Evolutionary conservation across 78 protist species (phyloP).

Genomic region (Trichosphaerium sp.): DNA sequence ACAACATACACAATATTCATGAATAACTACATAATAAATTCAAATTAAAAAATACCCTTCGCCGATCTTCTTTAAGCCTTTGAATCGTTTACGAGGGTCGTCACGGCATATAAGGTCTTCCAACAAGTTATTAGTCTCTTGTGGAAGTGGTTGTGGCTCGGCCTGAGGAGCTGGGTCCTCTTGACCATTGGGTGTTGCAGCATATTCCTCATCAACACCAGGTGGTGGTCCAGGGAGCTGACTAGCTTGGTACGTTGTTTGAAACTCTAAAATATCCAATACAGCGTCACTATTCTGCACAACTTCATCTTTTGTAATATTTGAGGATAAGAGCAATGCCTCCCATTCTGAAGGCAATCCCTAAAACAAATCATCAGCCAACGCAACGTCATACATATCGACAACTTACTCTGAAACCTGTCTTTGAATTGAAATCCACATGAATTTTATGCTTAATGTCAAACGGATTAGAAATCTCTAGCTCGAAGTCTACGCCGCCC

Average conservation of each 20-base stretch:
- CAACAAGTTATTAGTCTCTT: constrained; percentile 32
- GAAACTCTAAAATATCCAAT: constrained; percentile 40
- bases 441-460: no score
- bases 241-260: constrained; percentile 21
- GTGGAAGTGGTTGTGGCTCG: constrained; percentile 1
- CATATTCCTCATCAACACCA: neutral
- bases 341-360: no score
- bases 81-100: constrained; percentile 47
- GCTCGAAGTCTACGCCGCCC: constrained; percentile 5
- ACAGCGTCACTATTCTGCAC: constrained; percentile 48
- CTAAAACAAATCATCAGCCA: no score
- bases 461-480: no score
- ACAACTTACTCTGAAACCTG: no score
- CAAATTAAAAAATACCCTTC: constrained; percentile 37
- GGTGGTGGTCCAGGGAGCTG: neutral
- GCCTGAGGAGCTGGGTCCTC: neutral
- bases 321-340: constrained; percentile 22
- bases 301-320: constrained; percentile 46
- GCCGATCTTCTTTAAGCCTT: constrained; percentile 56
- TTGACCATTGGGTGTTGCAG: neutral
- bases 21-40: no score
- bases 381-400: no score
- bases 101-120: constrained; percentile 36
- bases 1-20: no score
- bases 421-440: no score